Percentiles rank a stretch among this genome's conserved stretches.
These are phyloP conservation scores for Fusarium hostae DNA, from an alignment of 2,329 filamentous ascomycete genomes.

Conservation along the genomic window DNA sequence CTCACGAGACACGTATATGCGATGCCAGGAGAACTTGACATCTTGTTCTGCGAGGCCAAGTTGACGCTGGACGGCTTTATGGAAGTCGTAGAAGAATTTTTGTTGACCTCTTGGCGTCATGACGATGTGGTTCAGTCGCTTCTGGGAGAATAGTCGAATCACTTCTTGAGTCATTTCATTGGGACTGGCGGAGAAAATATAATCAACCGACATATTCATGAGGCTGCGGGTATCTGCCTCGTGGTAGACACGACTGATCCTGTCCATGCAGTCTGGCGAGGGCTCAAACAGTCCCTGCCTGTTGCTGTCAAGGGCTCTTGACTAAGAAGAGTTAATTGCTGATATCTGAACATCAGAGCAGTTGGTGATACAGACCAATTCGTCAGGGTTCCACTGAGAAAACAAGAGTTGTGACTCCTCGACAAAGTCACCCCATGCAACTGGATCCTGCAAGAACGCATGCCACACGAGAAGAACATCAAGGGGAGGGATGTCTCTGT, in stretches of 20 bases:
- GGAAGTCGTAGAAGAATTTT: slow-evolving; percentile 19
- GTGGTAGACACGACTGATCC: slow-evolving; percentile 5
- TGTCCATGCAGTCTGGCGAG: neutral
- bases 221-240: neutral
- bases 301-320: neutral
- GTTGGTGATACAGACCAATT: slow-evolving; percentile 8
- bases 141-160: neutral
- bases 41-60: slow-evolving; percentile 18
- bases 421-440: slow-evolving; percentile 1
- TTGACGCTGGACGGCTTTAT: slow-evolving; percentile 18
- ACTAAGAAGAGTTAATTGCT: slow-evolving; percentile 14
- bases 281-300: slow-evolving; percentile 8
- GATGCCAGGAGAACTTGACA: slow-evolving; percentile 34
- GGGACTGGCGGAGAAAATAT: neutral
- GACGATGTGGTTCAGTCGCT: neutral
- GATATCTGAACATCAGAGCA: neutral
- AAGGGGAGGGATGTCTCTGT: slow-evolving; percentile 12
- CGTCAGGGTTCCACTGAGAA: slow-evolving; percentile 12
- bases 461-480: slow-evolving; percentile 33
- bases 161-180: slow-evolving; percentile 1
- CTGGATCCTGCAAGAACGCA: slow-evolving; percentile 13
- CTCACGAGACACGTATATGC: slow-evolving; percentile 3
- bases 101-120: neutral
- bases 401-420: neutral
- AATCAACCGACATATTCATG: slow-evolving; percentile 11